These are phyloP conservation scores for Misopates orontium DNA, from an alignment of 257 asterid species.

Conservation along the genomic window DNA sequence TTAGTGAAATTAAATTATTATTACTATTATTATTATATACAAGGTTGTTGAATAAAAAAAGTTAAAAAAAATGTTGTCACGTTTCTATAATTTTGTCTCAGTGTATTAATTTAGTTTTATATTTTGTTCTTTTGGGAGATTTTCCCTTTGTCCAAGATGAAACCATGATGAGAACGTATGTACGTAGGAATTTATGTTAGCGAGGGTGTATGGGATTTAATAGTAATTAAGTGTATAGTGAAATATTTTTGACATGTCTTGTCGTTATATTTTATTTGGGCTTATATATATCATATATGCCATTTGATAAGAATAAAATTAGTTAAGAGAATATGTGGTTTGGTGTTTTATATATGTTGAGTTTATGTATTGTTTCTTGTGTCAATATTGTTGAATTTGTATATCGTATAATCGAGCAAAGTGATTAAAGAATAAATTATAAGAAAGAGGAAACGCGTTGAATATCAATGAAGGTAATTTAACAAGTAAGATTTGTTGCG, in stretches of 20 bases:
- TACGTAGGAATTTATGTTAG: conserved; percentile 37
- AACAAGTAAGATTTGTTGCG: too few species aligned
- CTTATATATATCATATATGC: background rate
- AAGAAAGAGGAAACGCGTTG: too few species aligned
- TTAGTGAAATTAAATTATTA: conserved; percentile 23
- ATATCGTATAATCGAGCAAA: too few species aligned
- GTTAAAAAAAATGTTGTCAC: conserved; percentile 20
- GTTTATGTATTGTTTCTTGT: too few species aligned
- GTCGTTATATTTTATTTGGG: background rate
- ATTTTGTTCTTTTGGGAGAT: conserved; percentile 11
- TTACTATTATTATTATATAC: conserved; percentile 17
- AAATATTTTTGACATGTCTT: conserved; percentile 13
- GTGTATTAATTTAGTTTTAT: background rate
- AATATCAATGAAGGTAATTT: too few species aligned
- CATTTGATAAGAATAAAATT: background rate
- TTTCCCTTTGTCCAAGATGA: too few species aligned
- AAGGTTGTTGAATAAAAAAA: conserved; percentile 29
- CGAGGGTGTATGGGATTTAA: conserved; percentile 36
- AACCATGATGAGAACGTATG: conserved; percentile 24
- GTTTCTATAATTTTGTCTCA: conserved; percentile 10
- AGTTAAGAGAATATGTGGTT: too few species aligned
- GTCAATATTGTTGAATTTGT: too few species aligned
- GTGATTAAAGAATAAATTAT: too few species aligned
- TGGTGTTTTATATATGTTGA: too few species aligned
- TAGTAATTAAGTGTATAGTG: conserved; percentile 50